These are phyloP conservation scores for Sicyos baderoa DNA, from an alignment of 306 rosid species.

Conservation along the genomic window DNA sequence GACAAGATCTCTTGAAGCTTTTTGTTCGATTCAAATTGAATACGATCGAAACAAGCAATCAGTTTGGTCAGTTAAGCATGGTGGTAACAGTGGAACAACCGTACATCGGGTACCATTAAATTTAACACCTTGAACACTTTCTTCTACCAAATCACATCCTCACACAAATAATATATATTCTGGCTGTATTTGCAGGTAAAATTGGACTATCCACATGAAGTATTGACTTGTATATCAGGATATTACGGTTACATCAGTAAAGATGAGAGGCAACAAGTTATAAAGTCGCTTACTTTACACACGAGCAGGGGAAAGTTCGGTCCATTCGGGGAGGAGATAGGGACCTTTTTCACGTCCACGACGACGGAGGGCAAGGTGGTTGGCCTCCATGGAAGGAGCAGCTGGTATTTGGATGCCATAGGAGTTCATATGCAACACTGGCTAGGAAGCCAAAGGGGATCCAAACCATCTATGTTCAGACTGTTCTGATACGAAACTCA, in stretches of 20 bases:
- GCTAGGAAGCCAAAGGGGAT: constrained; percentile 62
- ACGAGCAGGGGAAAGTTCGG: constrained; percentile 81
- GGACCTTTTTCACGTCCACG: constrained; percentile 81
- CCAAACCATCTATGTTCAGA: constrained; percentile 54
- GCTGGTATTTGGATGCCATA: constrained; percentile 80
- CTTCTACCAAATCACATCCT: too few relatives aligned
- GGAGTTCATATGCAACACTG: constrained; percentile 97
- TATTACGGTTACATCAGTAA: constrained; percentile 45
- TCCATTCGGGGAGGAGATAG: constrained; percentile 81
- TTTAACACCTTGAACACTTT: too few relatives aligned
- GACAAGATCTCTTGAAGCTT: constrained; percentile 53
- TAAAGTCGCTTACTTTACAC: constrained; percentile 61
- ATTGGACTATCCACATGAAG: constrained; percentile 80
- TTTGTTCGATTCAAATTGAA: constrained; percentile 80
- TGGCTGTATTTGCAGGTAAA: constrained; percentile 45
- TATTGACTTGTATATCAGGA: constrained; percentile 62
- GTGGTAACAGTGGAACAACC: constrained; percentile 57
- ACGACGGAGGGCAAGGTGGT: constrained; percentile 81
- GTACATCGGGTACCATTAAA: constrained; percentile 42
- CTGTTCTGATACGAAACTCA: constrained; percentile 31
- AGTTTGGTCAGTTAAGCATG: constrained; percentile 87
- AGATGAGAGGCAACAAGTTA: constrained; percentile 37
- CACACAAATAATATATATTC: too few relatives aligned
- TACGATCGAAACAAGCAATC: constrained; percentile 79
- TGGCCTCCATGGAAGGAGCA: constrained; percentile 50